phyloP scores from a whole-genome alignment of 495 filamentous ascomycete genomes.

The Aspergillus homomorphus region DNA sequence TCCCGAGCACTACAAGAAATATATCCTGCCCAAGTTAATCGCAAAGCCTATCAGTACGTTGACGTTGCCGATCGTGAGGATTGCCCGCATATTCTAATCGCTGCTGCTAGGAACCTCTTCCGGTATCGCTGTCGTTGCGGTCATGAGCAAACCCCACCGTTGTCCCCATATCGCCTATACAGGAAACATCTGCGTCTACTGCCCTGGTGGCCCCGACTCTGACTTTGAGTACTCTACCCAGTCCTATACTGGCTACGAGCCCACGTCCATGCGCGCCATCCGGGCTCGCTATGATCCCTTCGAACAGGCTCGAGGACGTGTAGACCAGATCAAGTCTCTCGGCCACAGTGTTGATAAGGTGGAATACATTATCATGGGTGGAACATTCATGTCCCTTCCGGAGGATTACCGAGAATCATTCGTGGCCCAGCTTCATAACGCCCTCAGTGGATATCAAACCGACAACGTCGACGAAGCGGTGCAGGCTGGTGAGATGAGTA shows the following conservation, averaged over 20 bases:
- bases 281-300: constrained; percentile 96
- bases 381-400: constrained; percentile 96
- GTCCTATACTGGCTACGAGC: constrained; percentile 97
- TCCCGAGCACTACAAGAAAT: constrained; percentile 98
- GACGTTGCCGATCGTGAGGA: neutral
- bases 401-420: constrained; percentile 87
- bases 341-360: constrained; percentile 98
- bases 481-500: constrained; percentile 84
- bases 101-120: constrained; percentile 71
- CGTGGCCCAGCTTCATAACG: constrained; percentile 94
- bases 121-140: constrained; percentile 97
- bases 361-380: constrained; percentile 99
- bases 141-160: constrained; percentile 98
- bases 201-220: constrained; percentile 92
- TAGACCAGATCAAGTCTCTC: constrained; percentile 91
- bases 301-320: constrained; percentile 91
- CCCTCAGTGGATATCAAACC: constrained; percentile 87
- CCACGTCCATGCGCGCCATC: constrained; percentile 97
- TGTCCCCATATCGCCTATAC: constrained; percentile 98
- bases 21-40: constrained; percentile 90
- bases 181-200: constrained; percentile 98
- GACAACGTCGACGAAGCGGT: constrained; percentile 94
- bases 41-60: constrained; percentile 89
- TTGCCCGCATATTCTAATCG: constrained; percentile 14
- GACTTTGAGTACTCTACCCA: constrained; percentile 99